phyloP scores from a whole-genome alignment of 331 rosid genomes.

The Spiraea crenata region DNA sequence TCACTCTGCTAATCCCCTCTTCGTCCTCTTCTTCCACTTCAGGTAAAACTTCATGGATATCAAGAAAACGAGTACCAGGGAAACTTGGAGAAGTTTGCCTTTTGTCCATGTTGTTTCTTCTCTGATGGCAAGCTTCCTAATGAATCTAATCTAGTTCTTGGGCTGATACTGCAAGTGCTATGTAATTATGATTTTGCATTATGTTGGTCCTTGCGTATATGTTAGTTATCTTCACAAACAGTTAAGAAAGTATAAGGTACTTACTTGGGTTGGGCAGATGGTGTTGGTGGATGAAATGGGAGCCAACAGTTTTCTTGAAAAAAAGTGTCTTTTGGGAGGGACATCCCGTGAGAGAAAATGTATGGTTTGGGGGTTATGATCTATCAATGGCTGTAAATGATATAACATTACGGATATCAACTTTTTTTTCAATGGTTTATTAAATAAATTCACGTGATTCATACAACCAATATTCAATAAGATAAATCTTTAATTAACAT shows the following conservation, averaged over 20 bases:
- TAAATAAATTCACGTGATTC: too few relatives aligned
- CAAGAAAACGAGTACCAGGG: conserved; percentile 45
- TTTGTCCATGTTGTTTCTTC: conserved; percentile 40
- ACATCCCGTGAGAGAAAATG: conserved; percentile 48
- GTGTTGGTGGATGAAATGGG: conserved; percentile 30
- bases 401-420: too few relatives aligned
- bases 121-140: too few relatives aligned
- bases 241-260: conserved; percentile 8
- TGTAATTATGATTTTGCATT: neutral
- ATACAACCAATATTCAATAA: too few relatives aligned
- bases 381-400: too few relatives aligned
- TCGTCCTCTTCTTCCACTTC: conserved; percentile 51
- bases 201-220: conserved; percentile 1
- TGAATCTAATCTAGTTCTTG: neutral
- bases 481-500: too few relatives aligned
- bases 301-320: conserved; percentile 36
- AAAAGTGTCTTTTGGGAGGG: conserved; percentile 20
- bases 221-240: conserved; percentile 31
- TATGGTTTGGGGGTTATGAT: conserved; percentile 20
- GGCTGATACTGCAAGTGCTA: neutral
- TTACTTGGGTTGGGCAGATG: conserved; percentile 15
- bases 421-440: too few relatives aligned
- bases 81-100: conserved; percentile 26
- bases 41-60: conserved; percentile 53
- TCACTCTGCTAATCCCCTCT: conserved; percentile 7